phyloP scores from a whole-genome alignment of 2,329 filamentous ascomycete genomes.

The Neonectria ditissima region DNA sequence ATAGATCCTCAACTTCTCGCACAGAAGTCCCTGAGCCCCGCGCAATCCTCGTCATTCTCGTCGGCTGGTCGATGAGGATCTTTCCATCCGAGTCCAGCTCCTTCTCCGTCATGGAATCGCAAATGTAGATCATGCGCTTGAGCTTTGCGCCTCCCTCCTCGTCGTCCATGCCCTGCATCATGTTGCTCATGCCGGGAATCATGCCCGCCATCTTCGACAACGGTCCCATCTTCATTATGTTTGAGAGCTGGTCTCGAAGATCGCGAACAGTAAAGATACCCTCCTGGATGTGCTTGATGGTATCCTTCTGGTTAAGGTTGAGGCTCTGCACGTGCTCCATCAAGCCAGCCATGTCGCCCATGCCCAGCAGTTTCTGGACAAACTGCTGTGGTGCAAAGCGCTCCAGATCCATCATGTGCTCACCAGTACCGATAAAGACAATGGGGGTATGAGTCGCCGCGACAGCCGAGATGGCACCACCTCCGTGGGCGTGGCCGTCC shows the following conservation, averaged over 20 bases:
- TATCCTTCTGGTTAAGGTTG: slow-evolving; percentile 97
- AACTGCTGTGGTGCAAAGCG: slow-evolving; percentile 93
- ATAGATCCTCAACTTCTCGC: slow-evolving; percentile 90
- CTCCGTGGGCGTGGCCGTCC: slow-evolving; percentile 93
- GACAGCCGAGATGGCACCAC: slow-evolving; percentile 97
- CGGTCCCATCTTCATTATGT: slow-evolving; percentile 99
- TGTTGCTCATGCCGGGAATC: slow-evolving; percentile 93
- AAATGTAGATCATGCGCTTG: slow-evolving; percentile 99
- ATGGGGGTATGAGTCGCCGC: slow-evolving; percentile 97
- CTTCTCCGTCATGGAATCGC: slow-evolving; percentile 96
- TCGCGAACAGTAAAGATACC: slow-evolving; percentile 97
- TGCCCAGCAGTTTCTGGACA: slow-evolving; percentile 91
- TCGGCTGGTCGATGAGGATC: slow-evolving; percentile 91
- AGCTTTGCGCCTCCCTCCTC: slow-evolving; percentile 94
- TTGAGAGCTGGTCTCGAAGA: slow-evolving; percentile 92
- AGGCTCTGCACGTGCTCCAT: slow-evolving; percentile 97
- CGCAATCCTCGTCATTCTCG: slow-evolving; percentile 91
- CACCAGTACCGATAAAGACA: slow-evolving; percentile 96
- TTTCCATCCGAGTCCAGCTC: slow-evolving; percentile 97
- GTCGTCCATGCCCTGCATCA: slow-evolving; percentile 97
- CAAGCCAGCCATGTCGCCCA: slow-evolving; percentile 95
- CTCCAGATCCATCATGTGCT: slow-evolving; percentile 96
- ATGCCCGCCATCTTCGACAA: slow-evolving; percentile 98
- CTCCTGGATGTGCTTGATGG: slow-evolving; percentile 98
- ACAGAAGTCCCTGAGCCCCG: slow-evolving; percentile 91